Evolutionary conservation across 768 basidiomycete genomes (phyloP), one percentile per base, ranked within the genome.

Genomic region (Rubroboletus satanas): DNA sequence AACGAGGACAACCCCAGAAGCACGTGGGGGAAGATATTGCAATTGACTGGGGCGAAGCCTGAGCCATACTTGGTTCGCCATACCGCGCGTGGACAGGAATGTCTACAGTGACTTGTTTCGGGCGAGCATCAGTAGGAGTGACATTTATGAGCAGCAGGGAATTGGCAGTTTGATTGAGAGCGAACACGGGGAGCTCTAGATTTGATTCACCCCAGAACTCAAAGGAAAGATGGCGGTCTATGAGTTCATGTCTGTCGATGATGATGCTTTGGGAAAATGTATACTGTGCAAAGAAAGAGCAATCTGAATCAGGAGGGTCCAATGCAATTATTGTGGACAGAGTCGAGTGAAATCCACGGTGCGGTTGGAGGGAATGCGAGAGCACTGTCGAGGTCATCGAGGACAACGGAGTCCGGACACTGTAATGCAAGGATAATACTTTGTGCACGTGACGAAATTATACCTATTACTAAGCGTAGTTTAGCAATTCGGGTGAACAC

Each of bases 31-130:
- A 52, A 5, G 57, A 51, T 28, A 74, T 50, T 11, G 50, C 29
- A 33, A 75, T 62, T 1, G 54, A 54, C 21, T 64, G 60, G 48
- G 59, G 49, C 10, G 60, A 57, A 18, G 44, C n/a, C 36, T 44
- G 45, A 21, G 45, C 55, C 11, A 49, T 37, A 14, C 49, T 42
- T 37, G 73, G 74, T 42, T 57, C 51, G 26, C 72, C 73, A 55
- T 80, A 80, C 14, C 79, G 74, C 17, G 71, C 71, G 58, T 80
- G 79, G 39, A 80, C 50, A 8, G 79, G 79, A 6, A 80, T 54
- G 23, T 74, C 67, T 23, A 77, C 49, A 0, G 55, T 41, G 18
- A 63, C 43, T 23, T 47, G 56, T 33, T 59, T 48, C 18, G 21
- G 18, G 37, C 14, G 58, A 41, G 53, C 42, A 53, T 36, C 32